Base-by-base conservation (phyloP, 768 basidiomycete genomes). In the Agaricus sinodeliciosus region DNA sequence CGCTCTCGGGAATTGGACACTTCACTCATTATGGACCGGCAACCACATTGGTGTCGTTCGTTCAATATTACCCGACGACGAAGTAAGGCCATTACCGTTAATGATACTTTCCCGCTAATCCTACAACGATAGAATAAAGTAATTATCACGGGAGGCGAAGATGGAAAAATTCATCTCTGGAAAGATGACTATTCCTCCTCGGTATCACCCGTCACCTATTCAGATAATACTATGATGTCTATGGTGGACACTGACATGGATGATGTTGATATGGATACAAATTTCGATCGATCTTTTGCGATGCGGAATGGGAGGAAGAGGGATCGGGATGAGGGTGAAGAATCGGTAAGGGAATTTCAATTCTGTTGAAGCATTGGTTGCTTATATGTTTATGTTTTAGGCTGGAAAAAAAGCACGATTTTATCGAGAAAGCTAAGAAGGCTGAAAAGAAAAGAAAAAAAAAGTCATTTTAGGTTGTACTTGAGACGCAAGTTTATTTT, bases 11-110 rank as follows among this genome's bases (percentile, higher is more conserved):
- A 59, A 69, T 1, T 84, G 82, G 82, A 66, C 62, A 40, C 61
- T 85, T 18, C 70, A 73, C 39, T 76, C 73, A 46, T 60, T 75
- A 3, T 85, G 81, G 81, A 69, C 76, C 12, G 69, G 70, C 9
- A 79, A 78, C 7, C 84, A 86, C 59, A 60, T 65, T 4, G 83
- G 81, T 3, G 60, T 85, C 16, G 78, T 86, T 2, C 73, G 84
- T 19, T 76, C 78, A 11, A 59, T 81, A 7, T 55, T 76, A 19
- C 82, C 76, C 74, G 84, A 85, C 57, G 75, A 81, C 61, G 60
- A 72, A 53, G 82, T 81, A 12, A 37, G 61, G 13, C 43, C 3
- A 15, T 35, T 19, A 3, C 35, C 7, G 25, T n/a, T 40, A 22
- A 6, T 5, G 34, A 19, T 16, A 35, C 39, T 12, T 13, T 34